Conservation (phyloP, 495 filamentous ascomycete genomes). For the Aspergillus baeticus region DNA sequence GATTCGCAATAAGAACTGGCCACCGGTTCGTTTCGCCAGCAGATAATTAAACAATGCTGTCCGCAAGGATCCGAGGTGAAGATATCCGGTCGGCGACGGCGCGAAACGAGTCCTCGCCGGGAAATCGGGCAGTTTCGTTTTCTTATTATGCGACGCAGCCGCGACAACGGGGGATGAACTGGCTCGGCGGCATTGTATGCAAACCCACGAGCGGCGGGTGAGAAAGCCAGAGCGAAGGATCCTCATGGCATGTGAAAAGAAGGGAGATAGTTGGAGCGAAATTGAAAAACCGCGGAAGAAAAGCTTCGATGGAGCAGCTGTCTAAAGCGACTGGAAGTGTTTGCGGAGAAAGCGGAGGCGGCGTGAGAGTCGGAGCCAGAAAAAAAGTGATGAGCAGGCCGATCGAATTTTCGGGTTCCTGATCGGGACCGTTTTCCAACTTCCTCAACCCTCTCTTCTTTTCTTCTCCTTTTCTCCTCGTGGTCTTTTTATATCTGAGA, state of each 20-base stretch:
- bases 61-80: slow-evolving; percentile 87
- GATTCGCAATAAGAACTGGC: slow-evolving; percentile 88
- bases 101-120: slow-evolving; percentile 93
- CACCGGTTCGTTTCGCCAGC: slow-evolving; percentile 79
- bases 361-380: slow-evolving; percentile 30
- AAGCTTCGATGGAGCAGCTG: background rate
- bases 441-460: too few relatives aligned
- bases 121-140: slow-evolving; percentile 46
- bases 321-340: slow-evolving; percentile 7
- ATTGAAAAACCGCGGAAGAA: background rate
- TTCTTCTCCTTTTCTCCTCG: background rate
- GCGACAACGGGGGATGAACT: slow-evolving; percentile 30
- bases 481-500: background rate
- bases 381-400: slow-evolving; percentile 11
- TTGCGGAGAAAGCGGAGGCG: slow-evolving; percentile 28
- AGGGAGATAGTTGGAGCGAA: background rate
- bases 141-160: slow-evolving; percentile 26
- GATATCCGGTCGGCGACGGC: slow-evolving; percentile 89
- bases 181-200: slow-evolving; percentile 36
- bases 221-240: slow-evolving; percentile 24
- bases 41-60: slow-evolving; percentile 94
- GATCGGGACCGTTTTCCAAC: slow-evolving; percentile 4
- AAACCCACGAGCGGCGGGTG: slow-evolving; percentile 43
- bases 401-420: slow-evolving; percentile 15
- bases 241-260: slow-evolving; percentile 26